phyloP scores from a whole-genome alignment of 345 rosid species.

The Brassica carinata region DNA sequence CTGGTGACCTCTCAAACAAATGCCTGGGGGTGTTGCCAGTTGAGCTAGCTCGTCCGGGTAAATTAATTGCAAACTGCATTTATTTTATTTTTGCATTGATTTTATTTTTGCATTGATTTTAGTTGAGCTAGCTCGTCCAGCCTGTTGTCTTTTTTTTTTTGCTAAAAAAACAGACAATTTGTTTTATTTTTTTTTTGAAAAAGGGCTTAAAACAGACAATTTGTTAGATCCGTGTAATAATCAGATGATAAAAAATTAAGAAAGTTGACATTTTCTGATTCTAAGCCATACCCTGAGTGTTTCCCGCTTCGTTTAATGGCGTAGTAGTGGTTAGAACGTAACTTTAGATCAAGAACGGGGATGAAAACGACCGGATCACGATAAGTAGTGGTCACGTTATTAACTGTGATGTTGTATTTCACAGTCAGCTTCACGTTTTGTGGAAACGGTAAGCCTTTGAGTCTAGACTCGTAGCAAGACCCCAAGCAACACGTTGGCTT shows the following conservation, averaged over 20 bases:
- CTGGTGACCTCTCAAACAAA: too few species aligned
- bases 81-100: too few species aligned
- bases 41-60: too few species aligned
- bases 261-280: not conserved
- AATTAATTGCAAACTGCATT: too few species aligned
- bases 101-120: too few species aligned
- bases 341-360: slow-evolving; percentile 51
- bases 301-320: slow-evolving; percentile 14
- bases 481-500: slow-evolving; percentile 55
- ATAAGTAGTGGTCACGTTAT: not conserved
- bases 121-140: too few species aligned
- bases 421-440: slow-evolving; percentile 23
- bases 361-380: slow-evolving; percentile 40
- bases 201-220: too few species aligned
- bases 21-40: too few species aligned
- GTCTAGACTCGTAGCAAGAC: slow-evolving; percentile 17
- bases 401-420: not conserved
- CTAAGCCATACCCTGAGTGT: slow-evolving; percentile 30
- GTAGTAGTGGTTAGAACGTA: slow-evolving; percentile 51
- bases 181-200: too few species aligned
- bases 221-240: not conserved
- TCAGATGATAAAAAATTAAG: not conserved
- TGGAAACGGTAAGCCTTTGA: slow-evolving; percentile 34
- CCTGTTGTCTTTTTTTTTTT: too few species aligned
- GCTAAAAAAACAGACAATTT: too few species aligned